phyloP scores from a whole-genome alignment of 208 protist genomes.

The Borovskyia barvae region DNA sequence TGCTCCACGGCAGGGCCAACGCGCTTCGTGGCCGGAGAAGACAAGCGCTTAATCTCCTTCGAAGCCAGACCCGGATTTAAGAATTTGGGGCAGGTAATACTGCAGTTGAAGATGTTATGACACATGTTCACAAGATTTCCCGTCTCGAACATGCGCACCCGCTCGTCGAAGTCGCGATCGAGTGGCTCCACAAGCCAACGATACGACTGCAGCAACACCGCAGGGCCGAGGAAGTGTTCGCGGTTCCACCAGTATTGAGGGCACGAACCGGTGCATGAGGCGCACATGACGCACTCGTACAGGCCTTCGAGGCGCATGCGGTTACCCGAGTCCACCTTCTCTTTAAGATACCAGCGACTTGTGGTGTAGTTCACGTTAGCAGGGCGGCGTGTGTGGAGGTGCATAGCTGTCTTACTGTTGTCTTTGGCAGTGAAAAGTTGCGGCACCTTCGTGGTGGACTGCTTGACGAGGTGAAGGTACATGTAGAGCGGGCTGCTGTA shows the following conservation, averaged over 20 bases:
- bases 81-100: conserved; percentile 89
- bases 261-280: conserved; percentile 84
- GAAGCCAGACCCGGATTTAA: conserved; percentile 85
- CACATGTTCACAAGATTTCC: conserved; percentile 87
- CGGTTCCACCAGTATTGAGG: conserved; percentile 93
- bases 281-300: conserved; percentile 91
- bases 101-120: conserved; percentile 93
- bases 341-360: conserved; percentile 89
- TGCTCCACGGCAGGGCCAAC: conserved; percentile 46
- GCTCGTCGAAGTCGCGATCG: conserved; percentile 82
- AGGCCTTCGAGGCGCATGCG: conserved; percentile 81
- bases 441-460: conserved; percentile 49
- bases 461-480: conserved; percentile 77
- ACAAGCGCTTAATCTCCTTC: conserved; percentile 88
- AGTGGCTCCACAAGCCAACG: conserved; percentile 89
- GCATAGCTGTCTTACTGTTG: conserved; percentile 83
- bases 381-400: conserved; percentile 53
- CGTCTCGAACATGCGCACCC: conserved; percentile 86
- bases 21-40: conserved; percentile 53
- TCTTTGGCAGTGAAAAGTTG: conserved; percentile 86
- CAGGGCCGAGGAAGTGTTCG: conserved; percentile 88
- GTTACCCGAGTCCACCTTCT: conserved; percentile 84
- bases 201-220: conserved; percentile 88
- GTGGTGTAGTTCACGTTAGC: conserved; percentile 51
- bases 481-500: conserved; percentile 81